Percentiles rank a stretch among this genome's conserved stretches.
These are phyloP conservation scores for Colletotrichum limetticola DNA, from an alignment of 2,329 filamentous ascomycete species.

Conservation along the genomic window DNA sequence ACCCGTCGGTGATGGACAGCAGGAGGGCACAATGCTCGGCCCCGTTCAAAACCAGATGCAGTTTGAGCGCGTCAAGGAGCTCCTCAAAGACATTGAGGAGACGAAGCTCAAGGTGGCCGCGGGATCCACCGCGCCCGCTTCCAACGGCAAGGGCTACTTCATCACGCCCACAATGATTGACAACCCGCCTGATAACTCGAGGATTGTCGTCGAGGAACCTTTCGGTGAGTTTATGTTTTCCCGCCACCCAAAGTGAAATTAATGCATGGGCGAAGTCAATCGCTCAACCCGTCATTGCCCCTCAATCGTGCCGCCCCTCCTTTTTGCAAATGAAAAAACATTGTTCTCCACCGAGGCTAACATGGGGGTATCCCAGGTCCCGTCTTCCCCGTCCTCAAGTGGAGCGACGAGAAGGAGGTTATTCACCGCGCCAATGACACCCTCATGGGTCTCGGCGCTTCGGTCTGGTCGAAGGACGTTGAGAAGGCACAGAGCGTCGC, in stretches of 20 bases:
- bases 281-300: background rate
- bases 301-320: background rate
- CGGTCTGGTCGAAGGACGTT: conserved; percentile 68
- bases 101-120: conserved; percentile 34
- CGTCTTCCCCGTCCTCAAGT: conserved; percentile 71
- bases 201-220: conserved; percentile 66
- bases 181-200: conserved; percentile 66
- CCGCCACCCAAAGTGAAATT: background rate
- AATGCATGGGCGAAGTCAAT: background rate
- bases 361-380: conserved; percentile 54
- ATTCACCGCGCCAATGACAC: conserved; percentile 64
- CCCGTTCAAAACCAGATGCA: conserved; percentile 75
- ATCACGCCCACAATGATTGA: conserved; percentile 69
- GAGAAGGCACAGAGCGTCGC: conserved; percentile 62
- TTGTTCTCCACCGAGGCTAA: background rate
- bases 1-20: conserved; percentile 28
- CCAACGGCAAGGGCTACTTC: conserved; percentile 60
- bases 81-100: conserved; percentile 32
- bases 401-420: conserved; percentile 70
- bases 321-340: background rate
- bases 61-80: conserved; percentile 54
- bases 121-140: conserved; percentile 46
- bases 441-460: conserved; percentile 65
- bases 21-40: conserved; percentile 49
- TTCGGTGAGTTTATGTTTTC: conserved; percentile 37